phyloP scores from a whole-genome alignment of 2,329 filamentous ascomycete species.

The Talaromyces amestolkiae region DNA sequence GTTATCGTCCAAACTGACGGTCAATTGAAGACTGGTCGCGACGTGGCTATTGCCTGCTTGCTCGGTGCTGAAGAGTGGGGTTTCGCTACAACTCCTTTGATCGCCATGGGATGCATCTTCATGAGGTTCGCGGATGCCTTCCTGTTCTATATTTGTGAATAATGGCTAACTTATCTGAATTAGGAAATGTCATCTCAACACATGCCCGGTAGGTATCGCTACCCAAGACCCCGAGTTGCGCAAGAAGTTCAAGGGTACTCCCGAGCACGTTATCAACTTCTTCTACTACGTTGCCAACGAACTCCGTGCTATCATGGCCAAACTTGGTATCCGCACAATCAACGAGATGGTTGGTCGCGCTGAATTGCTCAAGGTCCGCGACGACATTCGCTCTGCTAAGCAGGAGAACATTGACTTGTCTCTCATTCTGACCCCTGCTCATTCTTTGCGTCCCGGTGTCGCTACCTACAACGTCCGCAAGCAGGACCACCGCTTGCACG shows the following conservation, averaged over 20 bases:
- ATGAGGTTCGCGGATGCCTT: conserved; percentile 56
- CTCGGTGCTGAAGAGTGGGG: conserved; percentile 98
- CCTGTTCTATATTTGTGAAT: background rate
- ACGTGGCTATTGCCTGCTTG: conserved; percentile 90
- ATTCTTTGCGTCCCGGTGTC: conserved; percentile 88
- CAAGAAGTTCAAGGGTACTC: conserved; percentile 88
- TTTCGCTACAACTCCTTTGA: conserved; percentile 89
- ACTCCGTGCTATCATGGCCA: conserved; percentile 93
- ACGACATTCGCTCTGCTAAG: conserved; percentile 84
- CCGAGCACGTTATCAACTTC: conserved; percentile 98
- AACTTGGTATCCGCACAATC: conserved; percentile 87
- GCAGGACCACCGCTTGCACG: conserved; percentile 91
- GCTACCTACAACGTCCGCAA: conserved; percentile 97
- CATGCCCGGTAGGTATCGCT: conserved; percentile 73
- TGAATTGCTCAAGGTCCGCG: conserved; percentile 79
- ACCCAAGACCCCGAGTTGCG: conserved; percentile 92
- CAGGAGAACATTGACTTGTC: conserved; percentile 91
- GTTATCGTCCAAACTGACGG: conserved; percentile 96
- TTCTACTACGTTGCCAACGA: conserved; percentile 98
- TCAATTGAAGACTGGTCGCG: conserved; percentile 85
- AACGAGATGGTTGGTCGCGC: conserved; percentile 97
- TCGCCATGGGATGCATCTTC: conserved; percentile 95
- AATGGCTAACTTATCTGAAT: background rate
- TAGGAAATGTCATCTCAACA: conserved; percentile 54
- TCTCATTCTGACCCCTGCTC: conserved; percentile 89